Evolutionary conservation across 306 rosid genomes (phyloP).

Genomic region (Gleditsia sinensis): DNA sequence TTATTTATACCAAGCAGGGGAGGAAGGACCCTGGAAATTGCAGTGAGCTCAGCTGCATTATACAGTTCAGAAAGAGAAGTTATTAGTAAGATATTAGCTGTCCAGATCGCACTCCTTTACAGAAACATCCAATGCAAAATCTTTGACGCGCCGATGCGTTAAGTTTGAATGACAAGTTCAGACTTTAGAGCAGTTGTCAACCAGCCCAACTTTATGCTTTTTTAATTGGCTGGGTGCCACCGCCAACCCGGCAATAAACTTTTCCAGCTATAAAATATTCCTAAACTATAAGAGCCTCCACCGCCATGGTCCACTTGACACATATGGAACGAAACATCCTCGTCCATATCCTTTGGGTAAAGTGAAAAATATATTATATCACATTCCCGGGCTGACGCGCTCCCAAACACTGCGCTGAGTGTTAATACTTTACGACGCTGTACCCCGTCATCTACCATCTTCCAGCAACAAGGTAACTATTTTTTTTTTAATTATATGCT

Average conservation of each 20-base stretch:
- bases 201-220: not conserved
- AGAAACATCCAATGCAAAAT: not conserved
- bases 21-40: slow-evolving; percentile 28
- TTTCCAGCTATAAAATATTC: not conserved
- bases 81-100: not conserved
- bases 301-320: too few species aligned
- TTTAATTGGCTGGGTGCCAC: not conserved
- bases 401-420: too few species aligned
- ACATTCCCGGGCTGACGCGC: too few species aligned
- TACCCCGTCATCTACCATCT: too few species aligned
- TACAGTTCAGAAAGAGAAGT: not conserved
- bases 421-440: too few species aligned
- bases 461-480: too few species aligned
- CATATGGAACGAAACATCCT: too few species aligned
- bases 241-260: not conserved
- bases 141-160: not conserved
- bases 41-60: not conserved
- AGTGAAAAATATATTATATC: too few species aligned
- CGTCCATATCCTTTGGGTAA: too few species aligned
- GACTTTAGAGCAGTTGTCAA: too few species aligned
- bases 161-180: not conserved
- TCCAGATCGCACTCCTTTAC: not conserved
- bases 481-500: too few species aligned
- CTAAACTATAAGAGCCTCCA: too few species aligned
- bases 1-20: slow-evolving; percentile 12